A percentile compares a stretch with the other conserved stretches of the same genome.
Evolutionary conservation across 2,329 filamentous ascomycete genomes (phyloP).

Genomic region (Penicillium digitatum): DNA sequence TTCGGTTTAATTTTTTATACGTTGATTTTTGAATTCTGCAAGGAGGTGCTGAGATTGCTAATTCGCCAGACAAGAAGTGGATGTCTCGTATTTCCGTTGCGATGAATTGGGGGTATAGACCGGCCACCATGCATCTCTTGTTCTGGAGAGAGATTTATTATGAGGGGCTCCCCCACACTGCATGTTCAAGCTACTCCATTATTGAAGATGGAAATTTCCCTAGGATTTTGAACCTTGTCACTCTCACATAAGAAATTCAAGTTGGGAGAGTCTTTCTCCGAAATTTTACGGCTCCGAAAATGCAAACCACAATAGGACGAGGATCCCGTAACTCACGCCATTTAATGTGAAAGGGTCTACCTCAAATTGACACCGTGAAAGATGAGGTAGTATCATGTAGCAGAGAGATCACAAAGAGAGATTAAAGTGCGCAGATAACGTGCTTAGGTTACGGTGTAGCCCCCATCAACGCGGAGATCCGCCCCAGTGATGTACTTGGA

Average conservation of each 20-base stretch:
- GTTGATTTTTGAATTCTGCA: background rate
- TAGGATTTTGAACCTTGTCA: background rate
- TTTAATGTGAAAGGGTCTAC: background rate
- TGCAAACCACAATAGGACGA: background rate
- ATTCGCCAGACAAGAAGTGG: background rate
- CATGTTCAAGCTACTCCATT: background rate
- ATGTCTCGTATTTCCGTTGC: background rate
- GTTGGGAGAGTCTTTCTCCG: background rate
- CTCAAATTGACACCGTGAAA: background rate
- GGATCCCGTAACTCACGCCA: background rate
- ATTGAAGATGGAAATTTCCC: background rate
- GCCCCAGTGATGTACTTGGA: constrained; percentile 69
- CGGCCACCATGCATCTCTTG: background rate
- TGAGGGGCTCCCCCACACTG: background rate
- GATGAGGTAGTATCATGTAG: constrained; percentile 5
- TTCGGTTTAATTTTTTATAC: background rate
- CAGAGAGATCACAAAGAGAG: background rate
- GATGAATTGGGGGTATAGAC: background rate
- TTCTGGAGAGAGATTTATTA: background rate
- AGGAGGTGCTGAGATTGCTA: background rate
- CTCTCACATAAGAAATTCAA: background rate
- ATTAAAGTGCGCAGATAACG: background rate
- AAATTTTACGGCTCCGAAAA: background rate
- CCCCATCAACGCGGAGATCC: constrained; percentile 77
- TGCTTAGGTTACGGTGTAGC: constrained; percentile 73